Evolutionary conservation across 1,284 basidiomycete genomes (phyloP), one percentile per base, ranked within the genome.

Genomic region (Moesziomyces antarcticus): DNA sequence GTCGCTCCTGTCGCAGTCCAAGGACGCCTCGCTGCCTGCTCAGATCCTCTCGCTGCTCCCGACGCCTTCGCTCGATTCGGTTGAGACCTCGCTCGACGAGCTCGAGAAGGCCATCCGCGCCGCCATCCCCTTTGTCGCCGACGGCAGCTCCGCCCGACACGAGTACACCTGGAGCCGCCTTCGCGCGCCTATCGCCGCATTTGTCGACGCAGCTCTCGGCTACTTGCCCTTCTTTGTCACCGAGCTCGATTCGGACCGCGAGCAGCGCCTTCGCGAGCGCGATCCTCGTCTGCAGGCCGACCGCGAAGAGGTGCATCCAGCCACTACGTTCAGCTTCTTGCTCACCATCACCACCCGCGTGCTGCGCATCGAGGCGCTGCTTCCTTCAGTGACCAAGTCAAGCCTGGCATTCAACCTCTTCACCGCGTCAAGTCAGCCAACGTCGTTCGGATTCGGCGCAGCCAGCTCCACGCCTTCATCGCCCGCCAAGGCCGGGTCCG

Each of bases 161-260:
- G 77, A 79, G 46, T 82, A 80, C 51, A 71, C 75, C 1, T 81
- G 80, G 78, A 69, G 70, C 16, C 67, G 81, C 6, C 49, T 81
- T 40, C 74, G 81, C 22, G 59, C 54, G 4, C 64, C 70, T 2
- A 60, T 82, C 5, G 69, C 68, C 22, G 79, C 78, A 6, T 78
- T 82, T 22, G 69, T 68, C 13, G 58, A 66, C 30, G 72, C 75
- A 6, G 62, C 77, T 3, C 43, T 72, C 3, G 67, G 78, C 43
- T 76, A 71, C 24, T 25, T 78, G 2, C 75, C 80, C 6, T 70
- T 82, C 51, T 82, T 82, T 25, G 73, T 79, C 24, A 63, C 65
- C 10, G 73, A 77, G 25, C 56, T 74, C 42, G 66, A 65, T 45
- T 43, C 70, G 21, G 69, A 76, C 18, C 50, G 63, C n/a, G 74